phyloP scores from a whole-genome alignment of 179 eudicot species.

The Patellifolia procumbens region DNA sequence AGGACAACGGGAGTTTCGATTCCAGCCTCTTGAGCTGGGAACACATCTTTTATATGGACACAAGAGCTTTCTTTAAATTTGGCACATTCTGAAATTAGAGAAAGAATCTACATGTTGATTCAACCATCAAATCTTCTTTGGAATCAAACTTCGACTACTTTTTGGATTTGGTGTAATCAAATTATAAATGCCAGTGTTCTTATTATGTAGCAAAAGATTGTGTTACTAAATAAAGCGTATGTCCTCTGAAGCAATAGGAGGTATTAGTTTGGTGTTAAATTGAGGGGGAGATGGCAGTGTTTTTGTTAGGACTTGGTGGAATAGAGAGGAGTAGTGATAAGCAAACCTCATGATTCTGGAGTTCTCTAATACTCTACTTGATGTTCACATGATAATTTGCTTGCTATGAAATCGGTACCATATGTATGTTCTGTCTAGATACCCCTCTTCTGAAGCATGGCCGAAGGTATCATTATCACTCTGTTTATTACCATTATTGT shows the following conservation, averaged over 20 bases:
- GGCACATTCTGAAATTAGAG: too few species aligned
- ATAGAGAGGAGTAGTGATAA: background rate
- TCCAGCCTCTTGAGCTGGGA: too few species aligned
- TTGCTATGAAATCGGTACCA: background rate
- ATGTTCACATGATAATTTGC: background rate
- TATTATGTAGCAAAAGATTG: background rate
- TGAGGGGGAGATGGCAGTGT: background rate
- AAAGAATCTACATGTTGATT: too few species aligned
- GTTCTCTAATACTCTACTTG: background rate
- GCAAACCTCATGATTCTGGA: background rate
- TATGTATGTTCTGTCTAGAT: background rate
- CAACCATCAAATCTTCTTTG: too few species aligned
- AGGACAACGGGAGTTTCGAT: too few species aligned
- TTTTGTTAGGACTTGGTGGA: background rate
- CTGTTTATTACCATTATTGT: background rate
- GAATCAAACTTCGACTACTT: background rate
- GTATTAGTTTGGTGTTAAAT: background rate
- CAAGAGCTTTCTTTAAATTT: too few species aligned
- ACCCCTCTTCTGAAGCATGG: background rate
- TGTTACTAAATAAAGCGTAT: background rate
- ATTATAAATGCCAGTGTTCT: background rate
- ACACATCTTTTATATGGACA: too few species aligned
- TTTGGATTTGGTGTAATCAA: background rate
- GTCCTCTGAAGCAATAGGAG: too few species aligned
- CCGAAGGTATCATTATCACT: background rate